Base-by-base conservation (phyloP, 176 grass and related monocot species). In the Oryza punctata region DNA sequence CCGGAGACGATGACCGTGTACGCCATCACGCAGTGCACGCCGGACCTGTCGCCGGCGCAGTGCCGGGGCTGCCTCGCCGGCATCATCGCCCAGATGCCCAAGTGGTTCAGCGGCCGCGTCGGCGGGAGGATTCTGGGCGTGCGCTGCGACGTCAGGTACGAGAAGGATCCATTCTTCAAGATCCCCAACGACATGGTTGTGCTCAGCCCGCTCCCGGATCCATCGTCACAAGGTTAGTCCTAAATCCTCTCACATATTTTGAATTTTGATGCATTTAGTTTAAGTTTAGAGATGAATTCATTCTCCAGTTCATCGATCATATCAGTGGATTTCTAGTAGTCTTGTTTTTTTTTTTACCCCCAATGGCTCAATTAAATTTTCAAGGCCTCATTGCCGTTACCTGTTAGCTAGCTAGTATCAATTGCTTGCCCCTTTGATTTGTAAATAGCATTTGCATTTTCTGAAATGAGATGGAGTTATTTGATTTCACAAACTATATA, bases 141-240 rank as follows among this genome's bases (percentile, higher is more conserved):
- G 82, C 72, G 88, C 15, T 94, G 92, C 72, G 69, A 38, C 23
- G 16, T 89, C 29, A 91, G 92, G 86, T 91, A 81, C 80, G 89
- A 94, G 75, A 26, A 76, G 14, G 29, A 87, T 25, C 10, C 75
- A 46, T 94, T 94, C 89, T 89, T 75, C 65, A 12, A 21, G 1
- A 25, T 21, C 0, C 69, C 24, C 33, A 3, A 0, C 25, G 47
- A 88, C 33, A 86, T 32, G 75, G 3, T 91, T 12, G 52, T 3
- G 72, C 79, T 94, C 50, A 21, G 47, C 24, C 78, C 82, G 0
- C 23, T 82, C 19, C 23, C 76, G 61, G 18, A 24, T 38, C 72
- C 73, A 2, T 67, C 65, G 0, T n/a, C 66, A 86, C 54, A 86
- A 86, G 83, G 88, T 82, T 40, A 78, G 82, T 66, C 27, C 13